Evolutionary conservation across 345 rosid species (phyloP), one percentile per base, ranked within the genome.

Genomic region (Tarenaya hassleriana): DNA sequence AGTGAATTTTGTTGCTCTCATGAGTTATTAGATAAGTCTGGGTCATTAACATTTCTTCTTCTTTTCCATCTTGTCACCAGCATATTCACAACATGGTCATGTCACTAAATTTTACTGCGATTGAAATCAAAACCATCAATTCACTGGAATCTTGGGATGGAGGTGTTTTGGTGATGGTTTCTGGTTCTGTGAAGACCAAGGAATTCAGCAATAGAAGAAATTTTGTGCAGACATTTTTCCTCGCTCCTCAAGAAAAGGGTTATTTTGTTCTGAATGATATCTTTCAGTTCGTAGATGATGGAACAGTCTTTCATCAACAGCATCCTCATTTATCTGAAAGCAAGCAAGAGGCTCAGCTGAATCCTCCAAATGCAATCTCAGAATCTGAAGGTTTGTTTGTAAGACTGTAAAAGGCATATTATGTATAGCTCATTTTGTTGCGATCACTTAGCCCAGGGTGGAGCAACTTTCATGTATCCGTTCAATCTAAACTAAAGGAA

Each of bases 181-280:
- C 95, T 0, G 99, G 99, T 33, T 74, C 87, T 44, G 89, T 88
- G 55, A 85, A 75, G 46, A 83, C 82, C 3, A 86, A 70, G 62
- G 91, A 86, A n/a, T 73, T 61, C 20, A 54, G 34, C 24, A 66
- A 67, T 55, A 70, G 81, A 60, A 86, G 97, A 65, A 77, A 72
- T 41, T 94, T 88, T 50, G 78, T 83, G 72, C 87, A 88, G 65
- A 80, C 85, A 14, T 92, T 92, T 58, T 88, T 92, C 54, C 91
- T 92, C 9, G 98, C 97, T 52, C 98, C 98, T 43, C 98, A 92
- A 67, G 87, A 85, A 38, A 85, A 79, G 73, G 98, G 98, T 49
- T 88, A 74, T 58, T 92, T 81, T 62, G 83, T 92, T 61, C 85
- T 81, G 24, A 92, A 80, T 60, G 98, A 92, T 80, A 74, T 88